These are phyloP conservation scores for Carallia brachiata DNA, from an alignment of 345 rosid species.

Conservation along the genomic window DNA sequence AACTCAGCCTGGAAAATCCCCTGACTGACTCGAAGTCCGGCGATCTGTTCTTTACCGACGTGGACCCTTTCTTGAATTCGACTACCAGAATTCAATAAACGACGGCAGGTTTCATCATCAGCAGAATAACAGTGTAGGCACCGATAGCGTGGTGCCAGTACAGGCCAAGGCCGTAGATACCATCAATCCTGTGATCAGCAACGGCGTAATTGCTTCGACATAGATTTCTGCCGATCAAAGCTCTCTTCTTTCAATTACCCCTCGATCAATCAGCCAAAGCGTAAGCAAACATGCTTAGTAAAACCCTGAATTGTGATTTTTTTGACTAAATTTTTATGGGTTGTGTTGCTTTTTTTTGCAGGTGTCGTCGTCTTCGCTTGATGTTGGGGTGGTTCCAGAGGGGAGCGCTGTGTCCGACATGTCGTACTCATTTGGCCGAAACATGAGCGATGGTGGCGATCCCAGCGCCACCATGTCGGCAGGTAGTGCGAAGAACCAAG, in stretches of 20 bases:
- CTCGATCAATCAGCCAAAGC: slow-evolving; percentile 34
- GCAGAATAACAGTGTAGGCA: not conserved
- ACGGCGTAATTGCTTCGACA: slow-evolving; percentile 23
- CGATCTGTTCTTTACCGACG: slow-evolving; percentile 19
- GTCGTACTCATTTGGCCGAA: slow-evolving; percentile 19
- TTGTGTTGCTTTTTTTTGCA: slow-evolving; percentile 5
- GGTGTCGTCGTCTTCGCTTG: slow-evolving; percentile 40
- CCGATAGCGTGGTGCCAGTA: slow-evolving; percentile 36
- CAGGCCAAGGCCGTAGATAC: slow-evolving; percentile 15
- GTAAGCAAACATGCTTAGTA: slow-evolving; percentile 12
- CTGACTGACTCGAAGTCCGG: slow-evolving; percentile 15
- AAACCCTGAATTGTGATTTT: not conserved
- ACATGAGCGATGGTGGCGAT: not conserved
- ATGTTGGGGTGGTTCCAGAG: slow-evolving; percentile 42
- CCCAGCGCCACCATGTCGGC: slow-evolving; percentile 1
- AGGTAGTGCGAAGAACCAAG: not conserved
- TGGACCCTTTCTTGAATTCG: slow-evolving; percentile 29
- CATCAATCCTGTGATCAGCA: slow-evolving; percentile 3
- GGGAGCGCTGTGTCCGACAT: slow-evolving; percentile 30
- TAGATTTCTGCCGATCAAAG: slow-evolving; percentile 33
- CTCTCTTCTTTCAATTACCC: slow-evolving; percentile 30
- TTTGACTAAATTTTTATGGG: not conserved
- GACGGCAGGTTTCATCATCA: not conserved
- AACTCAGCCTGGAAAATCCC: not conserved
- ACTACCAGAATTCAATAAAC: slow-evolving; percentile 9